phyloP scores from a whole-genome alignment of 768 basidiomycete genomes.

The Stropharia rugosoannulata region DNA sequence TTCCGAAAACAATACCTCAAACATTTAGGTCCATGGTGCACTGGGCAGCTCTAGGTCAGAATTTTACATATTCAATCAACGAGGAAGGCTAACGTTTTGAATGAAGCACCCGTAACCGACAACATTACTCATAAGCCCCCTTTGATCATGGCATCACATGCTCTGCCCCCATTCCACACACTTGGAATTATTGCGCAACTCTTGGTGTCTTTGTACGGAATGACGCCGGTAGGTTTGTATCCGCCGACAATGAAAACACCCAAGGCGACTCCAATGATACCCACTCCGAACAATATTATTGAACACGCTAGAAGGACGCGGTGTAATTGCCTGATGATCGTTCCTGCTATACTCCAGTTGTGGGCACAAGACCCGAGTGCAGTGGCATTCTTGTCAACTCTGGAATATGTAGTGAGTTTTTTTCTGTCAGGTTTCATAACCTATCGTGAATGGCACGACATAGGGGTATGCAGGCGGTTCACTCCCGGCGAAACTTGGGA shows the following conservation, averaged over 20 bases:
- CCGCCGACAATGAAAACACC: constrained; percentile 26
- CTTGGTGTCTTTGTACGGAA: constrained; percentile 6
- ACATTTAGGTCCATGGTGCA: constrained; percentile 28
- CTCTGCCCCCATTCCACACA: constrained; percentile 39
- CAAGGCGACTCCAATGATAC: constrained; percentile 32
- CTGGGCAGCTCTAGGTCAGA: constrained; percentile 36
- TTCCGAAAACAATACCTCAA: constrained; percentile 41
- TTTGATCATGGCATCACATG: constrained; percentile 24
- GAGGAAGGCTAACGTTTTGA: too few species aligned
- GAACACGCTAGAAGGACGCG: constrained; percentile 27
- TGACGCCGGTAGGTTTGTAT: constrained; percentile 8
- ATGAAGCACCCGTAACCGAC: constrained; percentile 5
- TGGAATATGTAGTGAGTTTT: constrained; percentile 22
- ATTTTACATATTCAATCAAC: neutral
- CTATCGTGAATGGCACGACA: neutral
- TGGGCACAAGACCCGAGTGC: constrained; percentile 30
- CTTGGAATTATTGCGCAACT: constrained; percentile 32
- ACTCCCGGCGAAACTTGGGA: constrained; percentile 33
- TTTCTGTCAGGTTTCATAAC: neutral
- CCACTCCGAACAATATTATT: constrained; percentile 29
- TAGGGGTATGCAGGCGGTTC: constrained; percentile 37
- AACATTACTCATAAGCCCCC: constrained; percentile 17
- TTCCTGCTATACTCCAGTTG: constrained; percentile 39
- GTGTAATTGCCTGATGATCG: constrained; percentile 29
- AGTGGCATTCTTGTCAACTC: constrained; percentile 21